phyloP scores from a whole-genome alignment of 129 eudicot genomes.

The Apium graveolens region DNA sequence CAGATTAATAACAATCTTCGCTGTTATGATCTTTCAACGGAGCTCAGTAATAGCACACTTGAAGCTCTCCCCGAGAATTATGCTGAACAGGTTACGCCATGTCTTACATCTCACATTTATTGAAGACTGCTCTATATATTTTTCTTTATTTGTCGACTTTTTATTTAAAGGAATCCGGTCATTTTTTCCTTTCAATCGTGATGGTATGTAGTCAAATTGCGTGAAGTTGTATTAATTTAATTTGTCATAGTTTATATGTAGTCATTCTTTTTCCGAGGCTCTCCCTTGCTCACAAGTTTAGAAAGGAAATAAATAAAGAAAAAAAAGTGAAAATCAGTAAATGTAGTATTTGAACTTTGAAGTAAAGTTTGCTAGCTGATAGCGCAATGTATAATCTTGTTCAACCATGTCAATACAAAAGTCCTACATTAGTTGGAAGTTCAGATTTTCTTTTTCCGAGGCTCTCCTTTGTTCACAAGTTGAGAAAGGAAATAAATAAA shows the following conservation, averaged over 20 bases:
- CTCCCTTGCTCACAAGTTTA: not conserved
- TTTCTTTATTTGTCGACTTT: not conserved
- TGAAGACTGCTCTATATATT: not conserved
- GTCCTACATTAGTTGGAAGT: not conserved
- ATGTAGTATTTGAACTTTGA: not conserved
- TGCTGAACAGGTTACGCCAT: conserved; percentile 72
- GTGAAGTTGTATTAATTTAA: too few species aligned
- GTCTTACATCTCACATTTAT: not conserved
- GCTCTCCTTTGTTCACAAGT: not conserved
- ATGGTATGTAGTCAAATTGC: not conserved
- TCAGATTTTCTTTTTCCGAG: not conserved
- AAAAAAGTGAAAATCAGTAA: not conserved
- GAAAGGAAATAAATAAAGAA: not conserved
- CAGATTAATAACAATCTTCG: conserved; percentile 92
- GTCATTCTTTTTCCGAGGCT: not conserved
- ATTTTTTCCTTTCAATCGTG: not conserved
- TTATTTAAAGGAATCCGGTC: not conserved
- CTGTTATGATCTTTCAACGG: conserved; percentile 97
- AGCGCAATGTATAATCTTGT: not conserved
- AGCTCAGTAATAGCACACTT: conserved; percentile 77
- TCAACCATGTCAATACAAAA: not conserved
- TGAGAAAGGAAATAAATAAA: not conserved
- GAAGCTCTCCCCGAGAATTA: conserved; percentile 89
- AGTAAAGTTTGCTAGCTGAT: not conserved
- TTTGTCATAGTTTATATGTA: too few species aligned